Evolutionary conservation across 768 basidiomycete species (phyloP), one percentile per base, ranked within the genome.

Genomic region (Mycena metata): DNA sequence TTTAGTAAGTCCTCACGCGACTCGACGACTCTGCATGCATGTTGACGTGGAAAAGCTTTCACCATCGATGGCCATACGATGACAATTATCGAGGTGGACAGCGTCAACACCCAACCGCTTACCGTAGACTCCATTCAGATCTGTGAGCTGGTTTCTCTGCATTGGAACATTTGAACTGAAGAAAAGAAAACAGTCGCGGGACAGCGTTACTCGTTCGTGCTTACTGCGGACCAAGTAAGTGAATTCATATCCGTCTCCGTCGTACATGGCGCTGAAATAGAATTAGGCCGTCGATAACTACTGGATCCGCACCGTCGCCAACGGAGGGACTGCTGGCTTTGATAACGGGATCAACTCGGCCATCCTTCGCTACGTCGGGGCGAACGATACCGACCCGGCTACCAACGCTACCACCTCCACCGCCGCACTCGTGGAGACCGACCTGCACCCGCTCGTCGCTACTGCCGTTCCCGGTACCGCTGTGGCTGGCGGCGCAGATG

Each of bases 341-440:
- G 71, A 67, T 0, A 77, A 76, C 21, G 82, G 82, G 7, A 77
- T 83, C 66, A 88, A 86, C 73, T 80, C 80, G 36, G 88, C 86
- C 6, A 88, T 90, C 64, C 73, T 89, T 42, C 81, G 86, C 43
- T 89, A 89, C 61, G 71, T 39, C 2, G 85, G 84, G 15, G 88
- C 88, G 3, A 30, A 36, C 36, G 50, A 23, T 1, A 16, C 35
- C 3, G 67, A 64, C 16, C 73, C 79, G 0, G 56, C 60, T 16
- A 83, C 81, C 46, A 57, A 73, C 60, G 10, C 73, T 69, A 43
- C 72, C 57, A 58, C 60, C 30, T 61, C 55, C 8, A 36, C 57
- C 15, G 76, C 79, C 17, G 67, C 78, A 0, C 78, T 88, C 49
- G 41, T 75, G 3, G 86, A 88, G 67, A 75, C 75, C 6, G 70